These are phyloP conservation scores for Aspergillus wentii DNA, from an alignment of 495 filamentous ascomycete genomes.

Conservation along the genomic window DNA sequence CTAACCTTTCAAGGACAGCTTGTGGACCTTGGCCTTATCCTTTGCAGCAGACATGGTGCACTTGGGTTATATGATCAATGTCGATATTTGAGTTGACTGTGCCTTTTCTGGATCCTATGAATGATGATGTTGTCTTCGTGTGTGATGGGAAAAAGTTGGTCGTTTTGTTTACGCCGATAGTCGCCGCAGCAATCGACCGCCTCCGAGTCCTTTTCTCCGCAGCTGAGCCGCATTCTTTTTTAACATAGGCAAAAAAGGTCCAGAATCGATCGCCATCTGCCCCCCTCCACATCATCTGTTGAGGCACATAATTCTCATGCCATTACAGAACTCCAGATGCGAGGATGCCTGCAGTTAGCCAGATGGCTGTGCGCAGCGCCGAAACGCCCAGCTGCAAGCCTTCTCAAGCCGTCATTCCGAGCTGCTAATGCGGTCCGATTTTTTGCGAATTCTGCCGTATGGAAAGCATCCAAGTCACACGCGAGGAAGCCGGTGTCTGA, in stretches of 20 bases:
- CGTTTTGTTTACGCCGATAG: constrained; percentile 37
- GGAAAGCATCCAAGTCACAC: constrained; percentile 27
- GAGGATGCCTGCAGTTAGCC: constrained; percentile 52
- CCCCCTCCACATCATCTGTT: too few species aligned
- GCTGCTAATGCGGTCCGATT: constrained; percentile 22
- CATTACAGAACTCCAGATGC: constrained; percentile 44
- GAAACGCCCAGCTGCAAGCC: constrained; percentile 33
- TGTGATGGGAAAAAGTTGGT: constrained; percentile 10
- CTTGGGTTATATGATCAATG: neutral
- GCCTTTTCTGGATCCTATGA: neutral
- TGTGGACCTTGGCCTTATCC: constrained; percentile 90
- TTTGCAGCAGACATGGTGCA: constrained; percentile 50
- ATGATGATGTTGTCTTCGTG: too few species aligned
- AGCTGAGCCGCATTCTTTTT: constrained; percentile 21
- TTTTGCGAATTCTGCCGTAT: constrained; percentile 35
- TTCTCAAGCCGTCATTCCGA: constrained; percentile 24
- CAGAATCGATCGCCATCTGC: too few species aligned
- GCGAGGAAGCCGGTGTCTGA: constrained; percentile 34
- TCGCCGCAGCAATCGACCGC: constrained; percentile 36
- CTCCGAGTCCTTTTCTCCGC: constrained; percentile 23
- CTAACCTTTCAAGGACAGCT: constrained; percentile 83
- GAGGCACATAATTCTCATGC: constrained; percentile 32
- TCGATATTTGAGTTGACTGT: neutral
- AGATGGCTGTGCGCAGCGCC: constrained; percentile 45
- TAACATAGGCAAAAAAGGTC: too few species aligned